Percentiles rank a stretch among this genome's conserved stretches.
Conservation (phyloP, 352 stramenopile species). For the Phytopythium cucurbitacearum region DNA sequence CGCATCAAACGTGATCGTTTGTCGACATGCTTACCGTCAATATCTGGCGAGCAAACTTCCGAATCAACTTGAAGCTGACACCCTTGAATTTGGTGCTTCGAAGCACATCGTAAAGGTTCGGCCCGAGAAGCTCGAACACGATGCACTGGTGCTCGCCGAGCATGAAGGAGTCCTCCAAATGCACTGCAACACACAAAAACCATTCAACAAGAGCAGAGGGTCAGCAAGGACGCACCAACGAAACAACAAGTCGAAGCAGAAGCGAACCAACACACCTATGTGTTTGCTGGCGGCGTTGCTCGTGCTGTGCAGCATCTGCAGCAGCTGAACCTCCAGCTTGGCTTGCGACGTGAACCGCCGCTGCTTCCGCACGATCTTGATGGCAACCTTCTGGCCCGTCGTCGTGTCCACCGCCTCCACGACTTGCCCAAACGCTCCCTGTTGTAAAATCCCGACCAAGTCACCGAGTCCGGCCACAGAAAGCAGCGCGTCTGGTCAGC, state of each 20-base stretch:
- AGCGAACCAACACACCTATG: conserved; percentile 75
- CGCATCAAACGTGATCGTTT: neutral
- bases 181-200: conserved; percentile 46
- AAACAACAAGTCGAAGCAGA: neutral
- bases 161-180: conserved; percentile 93
- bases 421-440: conserved; percentile 86
- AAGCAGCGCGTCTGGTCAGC: conserved; percentile 11
- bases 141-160: conserved; percentile 97
- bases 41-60: conserved; percentile 96
- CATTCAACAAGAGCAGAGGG: conserved; percentile 1
- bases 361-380: conserved; percentile 99
- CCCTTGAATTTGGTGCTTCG: conserved; percentile 91
- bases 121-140: conserved; percentile 95
- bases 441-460: neutral
- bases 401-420: conserved; percentile 70
- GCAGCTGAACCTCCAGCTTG: conserved; percentile 95
- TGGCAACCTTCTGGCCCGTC: conserved; percentile 90
- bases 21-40: conserved; percentile 41
- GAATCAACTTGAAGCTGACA: conserved; percentile 92
- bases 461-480: neutral
- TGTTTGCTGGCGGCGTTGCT: conserved; percentile 80
- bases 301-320: conserved; percentile 88
- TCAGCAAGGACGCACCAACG: conserved; percentile 1
- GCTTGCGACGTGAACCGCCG: conserved; percentile 96
- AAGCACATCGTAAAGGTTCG: conserved; percentile 97